A percentile compares a stretch with the other conserved stretches of the same genome.
Conservation (phyloP, 2,329 filamentous ascomycete species). For the Teratosphaeriaceae sp. region DNA sequence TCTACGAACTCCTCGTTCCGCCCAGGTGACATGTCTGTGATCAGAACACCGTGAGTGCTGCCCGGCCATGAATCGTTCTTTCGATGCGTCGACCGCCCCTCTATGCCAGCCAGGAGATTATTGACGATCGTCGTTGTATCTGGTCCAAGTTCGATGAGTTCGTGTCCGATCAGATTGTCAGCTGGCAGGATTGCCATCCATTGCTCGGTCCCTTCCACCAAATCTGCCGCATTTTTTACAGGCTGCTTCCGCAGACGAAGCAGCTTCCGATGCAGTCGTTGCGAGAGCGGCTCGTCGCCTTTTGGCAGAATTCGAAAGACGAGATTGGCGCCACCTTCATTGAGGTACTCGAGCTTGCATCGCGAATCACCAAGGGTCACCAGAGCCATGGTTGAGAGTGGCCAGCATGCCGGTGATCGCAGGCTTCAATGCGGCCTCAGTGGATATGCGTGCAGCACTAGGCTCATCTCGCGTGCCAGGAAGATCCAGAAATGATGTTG, state of each 20-base stretch:
- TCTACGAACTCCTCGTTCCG: slow-evolving; percentile 28
- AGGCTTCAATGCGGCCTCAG: no score
- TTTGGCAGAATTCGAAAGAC: slow-evolving; percentile 23
- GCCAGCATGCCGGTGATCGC: no score
- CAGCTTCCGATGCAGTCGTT: slow-evolving; percentile 19
- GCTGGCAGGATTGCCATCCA: slow-evolving; percentile 25
- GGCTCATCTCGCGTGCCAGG: no score
- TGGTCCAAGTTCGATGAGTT: slow-evolving; percentile 20
- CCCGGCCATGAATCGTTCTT: slow-evolving; percentile 20
- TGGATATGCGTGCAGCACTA: no score
- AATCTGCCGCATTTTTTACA: slow-evolving; percentile 7
- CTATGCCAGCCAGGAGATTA: background rate
- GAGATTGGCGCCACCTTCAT: slow-evolving; percentile 33
- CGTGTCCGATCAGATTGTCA: slow-evolving; percentile 25
- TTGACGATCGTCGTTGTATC: slow-evolving; percentile 19
- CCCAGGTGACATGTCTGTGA: slow-evolving; percentile 30
- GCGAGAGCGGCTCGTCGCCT: slow-evolving; percentile 12
- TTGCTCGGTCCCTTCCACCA: slow-evolving; percentile 17
- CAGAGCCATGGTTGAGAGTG: background rate
- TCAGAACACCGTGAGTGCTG: slow-evolving; percentile 19
- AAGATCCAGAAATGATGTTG: no score
- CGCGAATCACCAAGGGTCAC: background rate
- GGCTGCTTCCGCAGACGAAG: slow-evolving; percentile 28
- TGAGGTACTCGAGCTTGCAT: slow-evolving; percentile 25
- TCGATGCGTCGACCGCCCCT: slow-evolving; percentile 18